Evolutionary conservation across 768 basidiomycete genomes (phyloP).

Genomic region (Phanerochaete sordida): DNA sequence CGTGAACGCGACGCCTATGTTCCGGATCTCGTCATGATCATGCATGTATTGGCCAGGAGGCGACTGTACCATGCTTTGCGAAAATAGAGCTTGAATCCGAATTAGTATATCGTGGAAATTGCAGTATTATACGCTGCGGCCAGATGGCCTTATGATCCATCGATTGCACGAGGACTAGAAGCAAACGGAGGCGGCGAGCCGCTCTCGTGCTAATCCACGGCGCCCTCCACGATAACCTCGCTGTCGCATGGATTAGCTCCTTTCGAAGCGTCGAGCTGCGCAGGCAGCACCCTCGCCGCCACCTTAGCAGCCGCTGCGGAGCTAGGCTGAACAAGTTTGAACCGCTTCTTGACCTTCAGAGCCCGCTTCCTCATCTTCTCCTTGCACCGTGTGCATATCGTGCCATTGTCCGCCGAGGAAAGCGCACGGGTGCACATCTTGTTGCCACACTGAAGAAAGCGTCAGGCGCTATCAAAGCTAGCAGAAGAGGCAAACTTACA

Average conservation of each 20-base stretch:
- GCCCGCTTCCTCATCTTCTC: slow-evolving; percentile 42
- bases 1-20: no score
- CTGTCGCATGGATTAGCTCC: neutral
- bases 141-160: no score
- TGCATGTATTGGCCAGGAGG: no score
- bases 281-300: neutral
- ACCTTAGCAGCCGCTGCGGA: neutral
- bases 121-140: no score
- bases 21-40: no score
- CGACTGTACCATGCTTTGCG: no score
- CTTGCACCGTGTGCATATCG: slow-evolving; percentile 43
- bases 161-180: no score
- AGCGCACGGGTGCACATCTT: slow-evolving; percentile 39
- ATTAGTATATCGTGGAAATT: no score
- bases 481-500: neutral
- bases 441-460: slow-evolving; percentile 20
- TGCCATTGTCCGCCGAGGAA: slow-evolving; percentile 20
- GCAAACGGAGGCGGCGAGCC: neutral
- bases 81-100: no score
- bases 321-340: slow-evolving; percentile 28
- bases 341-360: slow-evolving; percentile 39
- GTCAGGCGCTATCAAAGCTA: neutral
- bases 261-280: neutral
- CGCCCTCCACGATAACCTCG: neutral
- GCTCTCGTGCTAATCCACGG: neutral